Conservation (phyloP, 371 early-diverging fungal species). For the Lichtheimia ornata region DNA sequence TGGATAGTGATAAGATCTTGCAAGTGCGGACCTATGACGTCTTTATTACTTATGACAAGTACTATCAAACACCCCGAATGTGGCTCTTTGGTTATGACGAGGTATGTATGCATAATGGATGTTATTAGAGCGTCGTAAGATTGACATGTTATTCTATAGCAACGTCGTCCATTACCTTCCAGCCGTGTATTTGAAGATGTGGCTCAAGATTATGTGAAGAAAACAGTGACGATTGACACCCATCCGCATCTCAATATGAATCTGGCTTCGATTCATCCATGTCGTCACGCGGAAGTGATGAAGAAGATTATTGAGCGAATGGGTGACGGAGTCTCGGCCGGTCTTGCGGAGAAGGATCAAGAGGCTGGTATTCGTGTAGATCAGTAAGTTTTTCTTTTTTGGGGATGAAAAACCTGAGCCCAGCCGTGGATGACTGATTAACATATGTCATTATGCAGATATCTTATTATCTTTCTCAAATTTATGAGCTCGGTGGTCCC, state of each 20-base stretch:
- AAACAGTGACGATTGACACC: conserved; percentile 96
- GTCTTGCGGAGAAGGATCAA: conserved; percentile 16
- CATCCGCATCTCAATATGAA: conserved; percentile 89
- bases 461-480: conserved; percentile 92
- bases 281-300: conserved; percentile 98
- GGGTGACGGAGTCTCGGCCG: conserved; percentile 46
- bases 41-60: conserved; percentile 98
- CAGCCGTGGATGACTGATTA: background rate
- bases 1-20: conserved; percentile 81
- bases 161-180: conserved; percentile 83
- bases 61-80: conserved; percentile 95
- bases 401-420: background rate
- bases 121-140: background rate
- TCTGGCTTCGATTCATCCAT: conserved; percentile 95
- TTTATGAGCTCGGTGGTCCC: conserved; percentile 96
- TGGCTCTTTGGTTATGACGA: conserved; percentile 97
- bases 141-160: conserved; percentile 18
- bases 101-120: conserved; percentile 16
- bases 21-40: conserved; percentile 95
- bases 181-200: conserved; percentile 94
- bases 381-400: conserved; percentile 63
- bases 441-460: conserved; percentile 35
- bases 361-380: conserved; percentile 79
- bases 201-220: conserved; percentile 95
- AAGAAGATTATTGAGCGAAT: conserved; percentile 89